Evolutionary conservation across 352 stramenopile genomes (phyloP), one percentile per base, ranked within the genome.

Genomic region (Thalassiosira pacifica): DNA sequence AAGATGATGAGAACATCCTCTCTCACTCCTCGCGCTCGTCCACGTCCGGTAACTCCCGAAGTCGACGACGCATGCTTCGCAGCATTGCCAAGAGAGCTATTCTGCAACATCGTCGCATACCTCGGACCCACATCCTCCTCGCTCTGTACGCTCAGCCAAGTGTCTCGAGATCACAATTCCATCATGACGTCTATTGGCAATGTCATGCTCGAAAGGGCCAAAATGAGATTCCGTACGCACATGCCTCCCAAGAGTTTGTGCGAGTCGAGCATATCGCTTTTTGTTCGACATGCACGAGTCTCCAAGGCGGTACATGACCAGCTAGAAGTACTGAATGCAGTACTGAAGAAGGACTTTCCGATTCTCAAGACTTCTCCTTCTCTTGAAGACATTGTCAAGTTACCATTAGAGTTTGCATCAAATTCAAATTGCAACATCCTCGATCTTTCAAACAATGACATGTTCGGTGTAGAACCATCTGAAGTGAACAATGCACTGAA

Each of bases 401-500:
- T 53, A 40, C 45, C 24, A 10, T 29, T 55, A 42, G 68, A 76
- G 31, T 32, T 59, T 32, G 6, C 27, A 31, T 11, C 1, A 1
- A 26, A n/a, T n/a, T n/a, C n/a, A n/a, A n/a, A n/a, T n/a, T n/a
- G n/a, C n/a, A n/a, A n/a, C n/a, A n/a, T n/a, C n/a, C n/a, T n/a
- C n/a, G n/a, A n/a, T n/a, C n/a, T n/a, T n/a, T n/a, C n/a, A n/a
- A 1, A 9, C 6, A 22, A 27, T 16, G 24, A 26, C 24, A 18
- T 24, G 8, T 29, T 57, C 42, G 45, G 34, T 55, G 71, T 86
- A 0, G 52, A 71, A 26, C 64, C 70, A 24, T 40, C 27, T 16
- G 79, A 86, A 73, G 63, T 86, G 10, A 22, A 61, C 6, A 22
- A 77, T n/a, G 79, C 79, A 57, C 79, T 86, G n/a, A 76, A 86